A percentile compares a stretch with the other conserved stretches of the same genome.
phyloP scores from a whole-genome alignment of 2,329 filamentous ascomycete genomes.

The Pestalotiopsis sp. region DNA sequence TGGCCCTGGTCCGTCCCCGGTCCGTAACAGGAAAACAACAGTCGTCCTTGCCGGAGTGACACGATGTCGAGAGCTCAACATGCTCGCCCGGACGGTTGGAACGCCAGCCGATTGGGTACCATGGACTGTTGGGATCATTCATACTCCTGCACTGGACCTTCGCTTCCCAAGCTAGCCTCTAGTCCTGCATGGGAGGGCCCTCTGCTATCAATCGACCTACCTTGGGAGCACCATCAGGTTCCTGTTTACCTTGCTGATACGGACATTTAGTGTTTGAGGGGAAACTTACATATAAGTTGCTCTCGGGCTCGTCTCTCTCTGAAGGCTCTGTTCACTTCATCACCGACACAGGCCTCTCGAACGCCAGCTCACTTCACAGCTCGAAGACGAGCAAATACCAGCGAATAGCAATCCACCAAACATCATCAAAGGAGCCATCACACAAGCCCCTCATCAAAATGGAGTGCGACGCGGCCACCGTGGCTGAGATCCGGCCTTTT shows the following conservation, averaged over 20 bases:
- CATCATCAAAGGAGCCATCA: neutral
- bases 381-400: neutral
- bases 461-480: slow-evolving; percentile 33
- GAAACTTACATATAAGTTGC: neutral
- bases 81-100: neutral
- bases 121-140: neutral
- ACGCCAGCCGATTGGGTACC: neutral
- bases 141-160: neutral
- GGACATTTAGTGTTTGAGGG: neutral
- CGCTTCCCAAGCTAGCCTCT: neutral
- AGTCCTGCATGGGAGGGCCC: neutral
- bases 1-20: neutral
- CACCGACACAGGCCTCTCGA: neutral
- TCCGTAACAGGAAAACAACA: neutral
- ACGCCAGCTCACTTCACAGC: neutral
- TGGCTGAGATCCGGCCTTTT: slow-evolving; percentile 64
- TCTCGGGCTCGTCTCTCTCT: neutral
- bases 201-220: neutral
- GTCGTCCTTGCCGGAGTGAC: neutral
- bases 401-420: neutral
- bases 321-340: neutral
- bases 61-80: neutral
- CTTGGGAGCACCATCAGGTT: neutral
- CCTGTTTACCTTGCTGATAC: neutral
- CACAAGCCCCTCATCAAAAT: neutral